Evolutionary conservation across 2,329 filamentous ascomycete genomes (phyloP).

Genomic region (Plenodomus biglobosus): DNA sequence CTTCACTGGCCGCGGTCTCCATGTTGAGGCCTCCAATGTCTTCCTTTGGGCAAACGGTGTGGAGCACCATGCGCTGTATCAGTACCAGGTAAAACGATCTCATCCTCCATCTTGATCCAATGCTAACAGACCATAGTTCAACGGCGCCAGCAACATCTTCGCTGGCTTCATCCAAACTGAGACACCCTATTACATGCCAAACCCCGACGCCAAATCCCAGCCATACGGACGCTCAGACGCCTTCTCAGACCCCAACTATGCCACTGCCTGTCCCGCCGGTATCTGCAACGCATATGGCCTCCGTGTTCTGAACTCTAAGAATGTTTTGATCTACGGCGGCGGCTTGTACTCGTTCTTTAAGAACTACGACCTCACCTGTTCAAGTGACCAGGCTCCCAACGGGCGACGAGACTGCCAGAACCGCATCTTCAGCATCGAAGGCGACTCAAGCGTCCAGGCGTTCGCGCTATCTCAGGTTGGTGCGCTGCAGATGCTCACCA

Average conservation of each 20-base stretch:
- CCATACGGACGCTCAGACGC: constrained; percentile 60
- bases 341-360: constrained; percentile 71
- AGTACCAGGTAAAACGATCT: constrained; percentile 65
- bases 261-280: constrained; percentile 33
- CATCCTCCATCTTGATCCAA: background rate
- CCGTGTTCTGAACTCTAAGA: constrained; percentile 59
- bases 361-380: constrained; percentile 56
- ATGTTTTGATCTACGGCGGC: constrained; percentile 63
- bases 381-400: constrained; percentile 22
- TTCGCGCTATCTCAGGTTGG: constrained; percentile 56
- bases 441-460: constrained; percentile 42
- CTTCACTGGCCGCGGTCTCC: constrained; percentile 82
- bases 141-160: constrained; percentile 75
- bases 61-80: constrained; percentile 66
- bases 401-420: constrained; percentile 51
- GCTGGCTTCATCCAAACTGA: constrained; percentile 86
- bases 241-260: constrained; percentile 71
- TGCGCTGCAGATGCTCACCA: constrained; percentile 51
- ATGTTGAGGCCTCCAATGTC: constrained; percentile 61
- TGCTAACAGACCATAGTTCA: constrained; percentile 47
- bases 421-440: constrained; percentile 54
- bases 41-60: constrained; percentile 67
- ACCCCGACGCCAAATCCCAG: constrained; percentile 66
- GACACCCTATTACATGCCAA: constrained; percentile 82
- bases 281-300: constrained; percentile 61